Evolutionary conservation across 1,284 basidiomycete species (phyloP), one percentile per base, ranked within the genome.

Genomic region (Ustilago esculenta): DNA sequence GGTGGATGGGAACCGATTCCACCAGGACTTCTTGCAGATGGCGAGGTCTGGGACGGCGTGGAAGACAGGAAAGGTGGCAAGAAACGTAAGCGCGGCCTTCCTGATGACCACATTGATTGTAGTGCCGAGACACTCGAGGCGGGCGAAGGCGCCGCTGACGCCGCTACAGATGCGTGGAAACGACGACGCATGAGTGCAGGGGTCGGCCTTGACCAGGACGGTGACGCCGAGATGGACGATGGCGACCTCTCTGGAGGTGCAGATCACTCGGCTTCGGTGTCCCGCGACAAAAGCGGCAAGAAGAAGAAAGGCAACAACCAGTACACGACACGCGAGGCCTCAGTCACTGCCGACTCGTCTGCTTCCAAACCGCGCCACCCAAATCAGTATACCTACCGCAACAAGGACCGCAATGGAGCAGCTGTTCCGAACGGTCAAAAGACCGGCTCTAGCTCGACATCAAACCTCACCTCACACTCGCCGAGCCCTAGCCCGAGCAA

Each of bases 1-100:
- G 93, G 96, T 79, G 94, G 96, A 79, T 81, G 80, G 80, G 92
- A 94, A 81, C 90, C 89, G 64, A 84, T 86, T 40, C 84, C 85
- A 12, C 72, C 79, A 1, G 74, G 72, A 25, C 70, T 77, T 24
- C 73, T 79, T n/a, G 73, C 73, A 24, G 75, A 77, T 21, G 73
- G 72, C 42, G 80, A 79, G 15, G 70, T 75, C 25, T 72, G 72
- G 71, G 75, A 77, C 11, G 72, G 58, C 20, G 81, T 89, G 6
- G 70, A 63, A 14, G 67, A 72, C 42, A 45, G 32, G n/a, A 59
- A 55, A 25, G 57, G 55, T 15, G 54, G 55, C 45, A 71, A 65
- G 49, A 78, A 78, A 44, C 60, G 76, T 14, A 76, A 78, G 58
- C 70, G 75, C 30, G 65, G 66, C 20, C 36, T 56, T 12, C 58